These are phyloP conservation scores for Filosporella fistucella DNA, from an alignment of 495 filamentous ascomycete species.

Conservation along the genomic window DNA sequence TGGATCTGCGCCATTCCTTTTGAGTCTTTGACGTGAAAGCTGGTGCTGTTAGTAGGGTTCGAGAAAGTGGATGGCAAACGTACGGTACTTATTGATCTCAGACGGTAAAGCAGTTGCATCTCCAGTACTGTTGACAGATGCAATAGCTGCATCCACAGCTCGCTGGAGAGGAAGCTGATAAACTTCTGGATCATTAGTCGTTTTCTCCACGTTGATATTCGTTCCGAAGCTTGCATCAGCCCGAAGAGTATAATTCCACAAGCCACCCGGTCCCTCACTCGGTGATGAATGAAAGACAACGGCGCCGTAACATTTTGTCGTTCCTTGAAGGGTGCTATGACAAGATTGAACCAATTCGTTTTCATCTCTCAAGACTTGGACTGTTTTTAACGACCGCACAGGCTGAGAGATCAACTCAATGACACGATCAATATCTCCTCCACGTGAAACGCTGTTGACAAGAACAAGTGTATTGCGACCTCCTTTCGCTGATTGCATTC, in stretches of 20 bases:
- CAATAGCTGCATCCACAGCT: constrained; percentile 68
- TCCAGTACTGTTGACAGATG: constrained; percentile 35
- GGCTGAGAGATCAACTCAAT: too few species aligned
- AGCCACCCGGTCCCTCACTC: constrained; percentile 50
- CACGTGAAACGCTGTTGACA: too few species aligned
- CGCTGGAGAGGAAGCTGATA: constrained; percentile 74
- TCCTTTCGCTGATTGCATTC: too few species aligned
- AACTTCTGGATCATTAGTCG: constrained; percentile 61
- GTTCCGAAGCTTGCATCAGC: constrained; percentile 56
- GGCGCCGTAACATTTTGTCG: constrained; percentile 67
- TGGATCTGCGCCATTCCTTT: constrained; percentile 51
- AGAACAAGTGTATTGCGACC: too few species aligned
- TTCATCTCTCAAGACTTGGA: too few species aligned
- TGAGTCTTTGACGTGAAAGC: constrained; percentile 61
- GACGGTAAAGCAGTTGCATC: constrained; percentile 34
- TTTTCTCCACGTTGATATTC: constrained; percentile 49
- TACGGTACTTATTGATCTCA: constrained; percentile 55
- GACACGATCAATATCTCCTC: too few species aligned
- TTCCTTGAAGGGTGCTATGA: constrained; percentile 60
- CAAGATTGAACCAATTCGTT: constrained; percentile 54
- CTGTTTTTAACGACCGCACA: too few species aligned
- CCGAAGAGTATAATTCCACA: constrained; percentile 82
- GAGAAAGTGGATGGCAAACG: too few species aligned
- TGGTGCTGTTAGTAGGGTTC: constrained; percentile 34
- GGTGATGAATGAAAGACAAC: constrained; percentile 72